A percentile compares a stretch with the other conserved stretches of the same genome.
These are phyloP conservation scores for Spencermartinsiella europaea DNA, from an alignment of 805 yeast genomes.

Conservation along the genomic window DNA sequence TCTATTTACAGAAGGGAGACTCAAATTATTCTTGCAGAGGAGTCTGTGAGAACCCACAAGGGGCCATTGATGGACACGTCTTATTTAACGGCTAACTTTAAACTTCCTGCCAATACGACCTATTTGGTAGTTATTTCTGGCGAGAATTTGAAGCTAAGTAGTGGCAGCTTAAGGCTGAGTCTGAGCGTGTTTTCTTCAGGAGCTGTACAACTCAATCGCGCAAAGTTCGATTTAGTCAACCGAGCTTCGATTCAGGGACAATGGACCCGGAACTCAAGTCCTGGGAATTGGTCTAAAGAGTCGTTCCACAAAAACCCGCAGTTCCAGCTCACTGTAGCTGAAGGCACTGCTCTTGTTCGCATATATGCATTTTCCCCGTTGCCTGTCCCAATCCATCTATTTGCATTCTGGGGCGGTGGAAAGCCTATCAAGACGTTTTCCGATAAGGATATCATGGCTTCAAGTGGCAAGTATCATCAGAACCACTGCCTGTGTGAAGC, in stretches of 20 bases:
- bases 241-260: constrained; percentile 30
- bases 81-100: constrained; percentile 28
- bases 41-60: constrained; percentile 14
- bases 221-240: constrained; percentile 28
- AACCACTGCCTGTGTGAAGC: constrained; percentile 6
- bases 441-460: constrained; percentile 30
- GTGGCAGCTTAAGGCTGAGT: constrained; percentile 13
- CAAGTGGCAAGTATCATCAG: constrained; percentile 34
- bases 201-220: constrained; percentile 27
- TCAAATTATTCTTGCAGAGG: constrained; percentile 13
- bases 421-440: constrained; percentile 28
- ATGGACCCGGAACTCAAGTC: constrained; percentile 45
- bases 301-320: constrained; percentile 54
- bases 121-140: constrained; percentile 22
- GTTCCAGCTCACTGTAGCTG: constrained; percentile 31
- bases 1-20: constrained; percentile 6
- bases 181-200: constrained; percentile 15
- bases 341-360: constrained; percentile 4
- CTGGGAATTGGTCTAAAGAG: constrained; percentile 51
- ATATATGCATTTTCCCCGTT: constrained; percentile 26
- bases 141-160: constrained; percentile 4
- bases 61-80: constrained; percentile 30
- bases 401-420: constrained; percentile 38
- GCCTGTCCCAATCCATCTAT: constrained; percentile 36
- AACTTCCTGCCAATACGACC: constrained; percentile 21